These are phyloP conservation scores for Leccinum incarnatum DNA, from an alignment of 768 basidiomycete species.

Conservation along the genomic window DNA sequence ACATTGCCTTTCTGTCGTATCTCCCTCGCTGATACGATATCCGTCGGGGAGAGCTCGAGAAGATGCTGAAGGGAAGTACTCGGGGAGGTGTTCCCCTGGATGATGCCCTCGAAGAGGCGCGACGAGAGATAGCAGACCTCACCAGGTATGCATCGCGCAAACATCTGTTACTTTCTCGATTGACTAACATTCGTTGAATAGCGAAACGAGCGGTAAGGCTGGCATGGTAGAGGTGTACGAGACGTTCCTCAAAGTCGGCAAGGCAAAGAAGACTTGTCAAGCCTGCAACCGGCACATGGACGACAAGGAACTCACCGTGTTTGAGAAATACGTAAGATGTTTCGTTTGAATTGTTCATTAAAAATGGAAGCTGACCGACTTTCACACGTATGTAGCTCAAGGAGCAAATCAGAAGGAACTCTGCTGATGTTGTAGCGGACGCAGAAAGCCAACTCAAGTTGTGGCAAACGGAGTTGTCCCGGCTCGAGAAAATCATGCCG, in stretches of 20 bases:
- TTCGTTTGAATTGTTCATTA: background rate
- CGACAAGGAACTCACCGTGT: slow-evolving; percentile 49
- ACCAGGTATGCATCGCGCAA: slow-evolving; percentile 15
- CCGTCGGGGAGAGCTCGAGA: slow-evolving; percentile 37
- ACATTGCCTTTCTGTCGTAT: background rate
- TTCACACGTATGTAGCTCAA: slow-evolving; percentile 46
- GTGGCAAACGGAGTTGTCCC: slow-evolving; percentile 61
- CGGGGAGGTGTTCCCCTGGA: slow-evolving; percentile 42
- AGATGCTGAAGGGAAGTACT: slow-evolving; percentile 39
- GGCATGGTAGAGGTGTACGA: slow-evolving; percentile 50
- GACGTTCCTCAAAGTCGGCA: slow-evolving; percentile 53
- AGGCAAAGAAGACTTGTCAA: slow-evolving; percentile 64
- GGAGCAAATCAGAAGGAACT: slow-evolving; percentile 55
- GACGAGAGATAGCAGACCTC: slow-evolving; percentile 10
- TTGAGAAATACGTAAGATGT: slow-evolving; percentile 66
- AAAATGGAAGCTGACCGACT: background rate
- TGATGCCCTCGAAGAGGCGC: slow-evolving; percentile 44
- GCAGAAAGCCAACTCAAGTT: slow-evolving; percentile 38
- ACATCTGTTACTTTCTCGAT: background rate
- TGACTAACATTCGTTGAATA: slow-evolving; percentile 7
- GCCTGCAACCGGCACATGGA: slow-evolving; percentile 73
- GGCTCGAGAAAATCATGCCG: slow-evolving; percentile 59
- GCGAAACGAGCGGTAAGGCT: slow-evolving; percentile 23
- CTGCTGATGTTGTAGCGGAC: slow-evolving; percentile 42
- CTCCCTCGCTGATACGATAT: background rate